Percentiles rank a stretch among this genome's conserved stretches.
Conservation (phyloP, 2,329 filamentous ascomycete species). For the Exophiala mesophila region DNA sequence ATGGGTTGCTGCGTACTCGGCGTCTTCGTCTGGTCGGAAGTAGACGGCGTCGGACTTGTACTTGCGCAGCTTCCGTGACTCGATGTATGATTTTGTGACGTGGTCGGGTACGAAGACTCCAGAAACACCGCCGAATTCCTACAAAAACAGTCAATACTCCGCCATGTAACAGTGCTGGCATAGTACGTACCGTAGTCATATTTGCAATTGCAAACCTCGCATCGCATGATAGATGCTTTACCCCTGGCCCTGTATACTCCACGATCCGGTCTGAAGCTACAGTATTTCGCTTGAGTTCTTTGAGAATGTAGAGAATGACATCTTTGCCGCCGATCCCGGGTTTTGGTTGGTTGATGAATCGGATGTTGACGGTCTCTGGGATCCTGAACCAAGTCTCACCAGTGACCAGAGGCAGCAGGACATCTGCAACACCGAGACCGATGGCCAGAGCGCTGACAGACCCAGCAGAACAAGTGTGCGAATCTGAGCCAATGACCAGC, state of each 20-base stretch:
- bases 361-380: slow-evolving; percentile 41
- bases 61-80: slow-evolving; percentile 29
- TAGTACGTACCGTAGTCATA: slow-evolving; percentile 39
- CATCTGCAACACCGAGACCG: slow-evolving; percentile 45
- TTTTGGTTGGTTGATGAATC: slow-evolving; percentile 34
- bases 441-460: slow-evolving; percentile 40
- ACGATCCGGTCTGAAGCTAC: slow-evolving; percentile 43
- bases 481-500: slow-evolving; percentile 43
- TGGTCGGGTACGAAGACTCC: slow-evolving; percentile 41
- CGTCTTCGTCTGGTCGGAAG: slow-evolving; percentile 37
- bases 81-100: slow-evolving; percentile 34
- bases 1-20: slow-evolving; percentile 35
- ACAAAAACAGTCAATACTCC: too few species aligned
- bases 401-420: slow-evolving; percentile 41
- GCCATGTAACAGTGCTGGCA: too few species aligned
- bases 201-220: slow-evolving; percentile 46
- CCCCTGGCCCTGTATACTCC: slow-evolving; percentile 42
- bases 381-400: slow-evolving; percentile 47
- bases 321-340: slow-evolving; percentile 44
- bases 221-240: slow-evolving; percentile 38
- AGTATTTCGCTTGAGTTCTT: slow-evolving; percentile 43
- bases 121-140: slow-evolving; percentile 43
- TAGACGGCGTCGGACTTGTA: slow-evolving; percentile 34
- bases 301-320: slow-evolving; percentile 42
- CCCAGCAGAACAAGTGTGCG: slow-evolving; percentile 45